Evolutionary conservation across 2,329 filamentous ascomycete species (phyloP).

Genomic region (Hypoxylon sp.): DNA sequence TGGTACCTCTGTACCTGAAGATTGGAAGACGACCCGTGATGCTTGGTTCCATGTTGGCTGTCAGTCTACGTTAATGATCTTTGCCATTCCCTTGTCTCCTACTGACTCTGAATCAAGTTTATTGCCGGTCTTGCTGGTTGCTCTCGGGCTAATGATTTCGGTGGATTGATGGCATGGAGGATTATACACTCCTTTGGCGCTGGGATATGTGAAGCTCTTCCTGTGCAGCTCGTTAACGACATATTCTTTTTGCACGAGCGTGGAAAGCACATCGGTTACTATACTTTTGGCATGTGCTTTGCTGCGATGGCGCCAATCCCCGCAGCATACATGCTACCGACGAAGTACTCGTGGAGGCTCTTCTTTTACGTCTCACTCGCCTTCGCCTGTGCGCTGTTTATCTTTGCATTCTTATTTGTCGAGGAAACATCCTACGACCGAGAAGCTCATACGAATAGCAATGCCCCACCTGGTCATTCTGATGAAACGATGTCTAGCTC

Average conservation of each 20-base stretch:
- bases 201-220: conserved; percentile 62
- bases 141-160: conserved; percentile 56
- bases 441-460: conserved; percentile 36
- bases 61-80: conserved; percentile 43
- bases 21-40: conserved; percentile 62
- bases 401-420: conserved; percentile 67
- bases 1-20: conserved; percentile 71
- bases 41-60: conserved; percentile 58
- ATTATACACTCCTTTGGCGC: conserved; percentile 60
- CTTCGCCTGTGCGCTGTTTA: conserved; percentile 62
- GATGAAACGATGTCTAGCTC: conserved; percentile 30
- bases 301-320: conserved; percentile 70
- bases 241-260: conserved; percentile 64
- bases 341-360: conserved; percentile 70
- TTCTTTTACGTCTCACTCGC: conserved; percentile 74
- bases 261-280: conserved; percentile 71
- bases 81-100: too few species aligned
- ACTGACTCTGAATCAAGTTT: conserved; percentile 52
- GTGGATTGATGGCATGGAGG: conserved; percentile 58
- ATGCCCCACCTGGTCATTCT: conserved; percentile 23
- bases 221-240: conserved; percentile 63
- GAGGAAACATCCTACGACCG: conserved; percentile 66
- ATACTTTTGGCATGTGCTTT: conserved; percentile 71
- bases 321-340: conserved; percentile 73
- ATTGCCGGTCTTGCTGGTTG: conserved; percentile 59